Conservation (phyloP, 306 rosid species). For the Ormosia emarginata region DNA sequence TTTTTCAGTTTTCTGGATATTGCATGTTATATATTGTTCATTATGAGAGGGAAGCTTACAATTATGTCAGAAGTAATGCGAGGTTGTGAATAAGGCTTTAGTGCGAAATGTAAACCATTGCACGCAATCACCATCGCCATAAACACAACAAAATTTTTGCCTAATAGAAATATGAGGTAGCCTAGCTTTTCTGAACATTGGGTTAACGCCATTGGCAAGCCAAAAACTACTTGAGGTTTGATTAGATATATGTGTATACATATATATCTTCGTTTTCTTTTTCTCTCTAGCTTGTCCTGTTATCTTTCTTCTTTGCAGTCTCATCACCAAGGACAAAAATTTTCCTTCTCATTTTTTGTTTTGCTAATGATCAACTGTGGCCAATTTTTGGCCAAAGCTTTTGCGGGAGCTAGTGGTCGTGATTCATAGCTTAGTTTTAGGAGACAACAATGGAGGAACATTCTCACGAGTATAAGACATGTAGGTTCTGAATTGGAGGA, state of each 20-base stretch:
- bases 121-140: slow-evolving; percentile 63
- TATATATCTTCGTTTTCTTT: background rate
- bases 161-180: slow-evolving; percentile 29
- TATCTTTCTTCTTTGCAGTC: slow-evolving; percentile 1
- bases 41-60: slow-evolving; percentile 38
- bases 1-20: background rate
- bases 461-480: slow-evolving; percentile 22
- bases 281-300: background rate
- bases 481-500: slow-evolving; percentile 7
- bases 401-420: slow-evolving; percentile 37
- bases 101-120: slow-evolving; percentile 54
- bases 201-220: background rate
- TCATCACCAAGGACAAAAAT: background rate
- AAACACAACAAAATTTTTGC: slow-evolving; percentile 46
- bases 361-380: background rate
- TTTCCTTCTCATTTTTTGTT: slow-evolving; percentile 16
- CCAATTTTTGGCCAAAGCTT: slow-evolving; percentile 28
- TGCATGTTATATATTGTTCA: background rate
- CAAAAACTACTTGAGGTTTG: background rate
- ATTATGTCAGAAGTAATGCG: slow-evolving; percentile 67
- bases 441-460: slow-evolving; percentile 60
- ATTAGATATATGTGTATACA: background rate
- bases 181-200: slow-evolving; percentile 52
- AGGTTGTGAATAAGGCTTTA: slow-evolving; percentile 70
- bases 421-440: slow-evolving; percentile 50